Evolutionary conservation across 768 basidiomycete species (phyloP).

Genomic region (Trametes gibbosa): DNA sequence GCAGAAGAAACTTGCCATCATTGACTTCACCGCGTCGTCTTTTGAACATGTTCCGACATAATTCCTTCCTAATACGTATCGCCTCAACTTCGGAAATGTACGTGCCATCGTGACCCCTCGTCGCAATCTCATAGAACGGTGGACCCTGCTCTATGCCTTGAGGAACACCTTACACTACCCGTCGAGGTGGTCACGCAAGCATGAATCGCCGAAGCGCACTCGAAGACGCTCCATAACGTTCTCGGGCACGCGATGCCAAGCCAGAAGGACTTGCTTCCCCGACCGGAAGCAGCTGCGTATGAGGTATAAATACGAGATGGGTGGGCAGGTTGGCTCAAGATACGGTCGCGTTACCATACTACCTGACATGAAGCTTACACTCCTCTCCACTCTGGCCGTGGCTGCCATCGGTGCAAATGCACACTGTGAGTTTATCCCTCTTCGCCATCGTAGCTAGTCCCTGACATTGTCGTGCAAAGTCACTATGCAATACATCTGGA

Average conservation of each 20-base stretch:
- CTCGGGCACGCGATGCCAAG: conserved; percentile 1
- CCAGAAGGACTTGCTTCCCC: not conserved
- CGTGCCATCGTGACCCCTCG: conserved; percentile 5
- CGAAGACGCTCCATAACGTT: not conserved
- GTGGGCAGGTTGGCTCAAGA: not conserved
- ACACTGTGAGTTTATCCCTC: conserved; percentile 32
- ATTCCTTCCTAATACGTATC: conserved; percentile 6
- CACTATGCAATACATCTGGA: conserved; percentile 53
- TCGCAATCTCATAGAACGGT: not conserved
- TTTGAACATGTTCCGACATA: conserved; percentile 3
- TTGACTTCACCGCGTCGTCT: not conserved
- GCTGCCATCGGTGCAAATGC: conserved; percentile 38
- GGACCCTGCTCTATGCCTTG: not conserved
- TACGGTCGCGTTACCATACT: not conserved
- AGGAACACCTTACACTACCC: not conserved
- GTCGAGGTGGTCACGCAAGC: conserved; percentile 7
- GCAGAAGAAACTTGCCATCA: not conserved
- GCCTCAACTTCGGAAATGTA: conserved; percentile 15
- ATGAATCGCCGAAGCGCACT: conserved; percentile 1
- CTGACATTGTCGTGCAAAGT: conserved; percentile 28
- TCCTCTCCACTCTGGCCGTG: conserved; percentile 33
- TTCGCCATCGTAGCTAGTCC: not conserved
- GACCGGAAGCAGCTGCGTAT: not conserved
- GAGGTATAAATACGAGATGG: conserved; percentile 1
- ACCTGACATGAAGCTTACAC: conserved; percentile 35